A percentile compares a stretch with the other conserved stretches of the same genome.
These are phyloP conservation scores for Pythium dissimile DNA, from an alignment of 352 stramenopile species.

Conservation along the genomic window DNA sequence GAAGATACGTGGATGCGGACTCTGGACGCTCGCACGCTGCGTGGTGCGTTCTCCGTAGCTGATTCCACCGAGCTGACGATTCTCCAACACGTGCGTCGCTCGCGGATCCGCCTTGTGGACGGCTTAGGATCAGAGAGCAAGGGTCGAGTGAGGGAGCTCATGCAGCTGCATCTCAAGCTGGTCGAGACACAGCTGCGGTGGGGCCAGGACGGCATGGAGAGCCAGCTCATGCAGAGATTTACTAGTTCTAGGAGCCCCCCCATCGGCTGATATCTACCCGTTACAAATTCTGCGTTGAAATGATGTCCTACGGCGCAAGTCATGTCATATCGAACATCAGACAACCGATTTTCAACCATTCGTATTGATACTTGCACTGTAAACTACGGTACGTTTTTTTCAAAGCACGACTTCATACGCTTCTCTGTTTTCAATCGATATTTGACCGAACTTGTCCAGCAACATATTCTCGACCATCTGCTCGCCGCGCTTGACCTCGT, in stretches of 20 bases:
- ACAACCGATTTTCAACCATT: neutral
- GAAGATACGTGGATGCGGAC: constrained; percentile 6
- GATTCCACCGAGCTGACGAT: constrained; percentile 1
- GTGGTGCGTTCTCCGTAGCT: neutral
- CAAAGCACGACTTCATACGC: neutral
- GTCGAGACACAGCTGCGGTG: constrained; percentile 2
- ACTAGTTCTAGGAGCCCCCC: too few species aligned
- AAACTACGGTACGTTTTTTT: too few species aligned
- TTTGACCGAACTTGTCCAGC: neutral
- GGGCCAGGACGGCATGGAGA: constrained; percentile 7
- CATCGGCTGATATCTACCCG: neutral
- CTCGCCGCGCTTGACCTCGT: constrained; percentile 2
- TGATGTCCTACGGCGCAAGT: too few species aligned
- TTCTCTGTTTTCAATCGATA: neutral
- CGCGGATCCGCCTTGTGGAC: neutral
- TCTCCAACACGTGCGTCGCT: constrained; percentile 7
- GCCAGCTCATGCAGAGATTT: constrained; percentile 2
- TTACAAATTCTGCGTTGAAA: neutral
- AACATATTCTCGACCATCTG: constrained; percentile 4
- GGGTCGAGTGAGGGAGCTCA: neutral
- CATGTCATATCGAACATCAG: too few species aligned
- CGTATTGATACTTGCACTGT: too few species aligned
- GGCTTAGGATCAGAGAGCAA: too few species aligned
- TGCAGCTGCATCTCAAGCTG: neutral
- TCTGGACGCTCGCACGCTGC: neutral